phyloP scores from a whole-genome alignment of 1,284 basidiomycete genomes.

The Pterulicium gracile region DNA sequence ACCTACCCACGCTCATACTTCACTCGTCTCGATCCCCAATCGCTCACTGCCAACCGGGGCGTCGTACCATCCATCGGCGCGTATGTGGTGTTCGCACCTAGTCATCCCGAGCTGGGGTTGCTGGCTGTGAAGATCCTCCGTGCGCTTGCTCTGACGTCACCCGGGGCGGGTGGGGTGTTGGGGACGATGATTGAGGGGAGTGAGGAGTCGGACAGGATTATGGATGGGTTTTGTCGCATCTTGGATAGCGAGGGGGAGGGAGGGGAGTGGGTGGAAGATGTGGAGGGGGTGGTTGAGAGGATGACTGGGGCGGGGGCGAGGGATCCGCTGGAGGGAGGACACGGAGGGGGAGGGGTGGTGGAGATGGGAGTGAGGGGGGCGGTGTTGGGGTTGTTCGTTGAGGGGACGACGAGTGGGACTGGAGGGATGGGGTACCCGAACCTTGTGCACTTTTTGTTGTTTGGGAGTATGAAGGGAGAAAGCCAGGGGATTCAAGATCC shows the following conservation, averaged over 20 bases:
- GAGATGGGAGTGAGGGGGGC: slow-evolving; percentile 68
- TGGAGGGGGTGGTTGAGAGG: slow-evolving; percentile 48
- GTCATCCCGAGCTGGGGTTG: slow-evolving; percentile 66
- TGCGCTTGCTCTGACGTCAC: slow-evolving; percentile 48
- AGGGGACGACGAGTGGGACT: slow-evolving; percentile 56
- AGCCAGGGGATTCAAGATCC: slow-evolving; percentile 63
- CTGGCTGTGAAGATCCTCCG: slow-evolving; percentile 75
- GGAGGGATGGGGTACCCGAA: slow-evolving; percentile 69
- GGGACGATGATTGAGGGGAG: slow-evolving; percentile 77
- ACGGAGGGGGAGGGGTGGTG: slow-evolving; percentile 75
- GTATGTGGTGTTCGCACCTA: slow-evolving; percentile 58
- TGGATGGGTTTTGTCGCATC: slow-evolving; percentile 67
- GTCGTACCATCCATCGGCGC: slow-evolving; percentile 80
- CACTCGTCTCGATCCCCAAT: slow-evolving; percentile 71
- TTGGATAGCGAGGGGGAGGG: slow-evolving; percentile 60
- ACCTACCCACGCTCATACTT: slow-evolving; percentile 58
- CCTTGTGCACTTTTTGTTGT: slow-evolving; percentile 83
- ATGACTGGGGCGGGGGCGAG: slow-evolving; percentile 63
- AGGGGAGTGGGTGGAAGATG: slow-evolving; percentile 43
- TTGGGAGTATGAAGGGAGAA: slow-evolving; percentile 44
- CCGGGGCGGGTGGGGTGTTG: slow-evolving; percentile 60
- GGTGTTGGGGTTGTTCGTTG: slow-evolving; percentile 80
- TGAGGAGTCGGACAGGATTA: slow-evolving; percentile 78
- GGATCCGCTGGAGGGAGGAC: slow-evolving; percentile 57
- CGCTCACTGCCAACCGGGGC: slow-evolving; percentile 66